Conservation (phyloP, 1,284 basidiomycete species). For the Chiua sp. region DNA sequence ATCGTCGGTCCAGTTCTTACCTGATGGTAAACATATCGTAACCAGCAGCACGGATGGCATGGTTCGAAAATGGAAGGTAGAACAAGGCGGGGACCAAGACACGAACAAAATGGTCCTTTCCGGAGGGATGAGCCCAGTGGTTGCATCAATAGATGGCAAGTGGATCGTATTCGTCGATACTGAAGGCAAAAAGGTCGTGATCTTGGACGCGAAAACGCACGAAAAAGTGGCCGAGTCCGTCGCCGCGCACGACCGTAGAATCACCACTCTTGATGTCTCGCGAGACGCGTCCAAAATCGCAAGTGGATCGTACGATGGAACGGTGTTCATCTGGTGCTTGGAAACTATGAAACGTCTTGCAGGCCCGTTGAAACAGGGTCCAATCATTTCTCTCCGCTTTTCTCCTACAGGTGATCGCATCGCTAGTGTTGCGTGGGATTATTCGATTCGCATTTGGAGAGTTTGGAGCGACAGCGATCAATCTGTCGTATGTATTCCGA, state of each 20-base stretch:
- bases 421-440: constrained; percentile 17
- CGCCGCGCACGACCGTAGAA: constrained; percentile 19
- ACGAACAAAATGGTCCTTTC: not conserved
- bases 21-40: constrained; percentile 12
- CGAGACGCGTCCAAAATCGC: constrained; percentile 20
- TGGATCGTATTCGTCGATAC: constrained; percentile 14
- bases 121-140: not conserved
- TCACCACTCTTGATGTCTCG: constrained; percentile 26
- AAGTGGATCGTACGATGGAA: constrained; percentile 27
- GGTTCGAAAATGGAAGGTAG: constrained; percentile 15
- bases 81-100: not conserved
- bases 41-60: constrained; percentile 5
- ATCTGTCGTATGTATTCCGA: not conserved
- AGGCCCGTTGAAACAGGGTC: constrained; percentile 19
- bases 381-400: constrained; percentile 20
- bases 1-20: constrained; percentile 19
- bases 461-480: not conserved
- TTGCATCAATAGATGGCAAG: constrained; percentile 24
- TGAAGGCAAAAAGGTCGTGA: constrained; percentile 5
- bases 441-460: constrained; percentile 15
- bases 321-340: constrained; percentile 26
- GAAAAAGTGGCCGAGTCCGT: constrained; percentile 11
- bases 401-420: constrained; percentile 23
- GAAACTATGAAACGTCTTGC: constrained; percentile 14
- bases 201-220: constrained; percentile 15